Evolutionary conservation across 148 eudicot species (phyloP), one percentile per base, ranked within the genome.

Genomic region (Nepenthes mirabilis): DNA sequence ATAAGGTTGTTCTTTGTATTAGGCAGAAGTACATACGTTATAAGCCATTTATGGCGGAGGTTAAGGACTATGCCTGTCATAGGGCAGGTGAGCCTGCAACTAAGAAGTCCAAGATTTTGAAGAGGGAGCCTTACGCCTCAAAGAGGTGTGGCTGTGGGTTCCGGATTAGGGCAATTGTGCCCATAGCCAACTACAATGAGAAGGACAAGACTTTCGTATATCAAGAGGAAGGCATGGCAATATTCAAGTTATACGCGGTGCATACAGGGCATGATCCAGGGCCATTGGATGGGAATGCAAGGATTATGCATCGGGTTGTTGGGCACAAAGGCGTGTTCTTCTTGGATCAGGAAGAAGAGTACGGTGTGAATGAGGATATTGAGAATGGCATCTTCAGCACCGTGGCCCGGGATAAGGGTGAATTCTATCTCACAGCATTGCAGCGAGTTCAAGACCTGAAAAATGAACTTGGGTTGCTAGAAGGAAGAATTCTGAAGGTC

Each of bases 1-100:
- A 88, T 63, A 91, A 88, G 71, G 98, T 91, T 14, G 98, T 88
- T 47, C 71, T 91, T 36, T 91, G 98, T 56, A 91, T 91, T 57
- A 74, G 98, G 64, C 96, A 91, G 79, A 91, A 91, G 72, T 91
- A 91, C 71, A 86, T 91, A 79, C 78, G 96, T 81, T 83, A 86
- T 68, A 91, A 91, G 78, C 98, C 98, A 34, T 88, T 91, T 69
- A 85, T 91, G 90, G 98, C 98, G 0, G 98, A 91, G 82, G 98
- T 91, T 33, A 91, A 91, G 66, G 98, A 91, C 69, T 91, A 88
- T 56, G 96, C 98, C 1, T 88, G 96, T 77, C 98, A 91, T 56
- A 67, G 98, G 71, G 98, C 95, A 0, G 98, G 98, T 9, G 91
- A 82, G 62, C 98, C 97, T 0, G 87, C 82, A 1, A 23, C 23